Evolutionary conservation across 225 moss, liverwort and hornwort species (phyloP).

Genomic region (Lunularia cruciata): DNA sequence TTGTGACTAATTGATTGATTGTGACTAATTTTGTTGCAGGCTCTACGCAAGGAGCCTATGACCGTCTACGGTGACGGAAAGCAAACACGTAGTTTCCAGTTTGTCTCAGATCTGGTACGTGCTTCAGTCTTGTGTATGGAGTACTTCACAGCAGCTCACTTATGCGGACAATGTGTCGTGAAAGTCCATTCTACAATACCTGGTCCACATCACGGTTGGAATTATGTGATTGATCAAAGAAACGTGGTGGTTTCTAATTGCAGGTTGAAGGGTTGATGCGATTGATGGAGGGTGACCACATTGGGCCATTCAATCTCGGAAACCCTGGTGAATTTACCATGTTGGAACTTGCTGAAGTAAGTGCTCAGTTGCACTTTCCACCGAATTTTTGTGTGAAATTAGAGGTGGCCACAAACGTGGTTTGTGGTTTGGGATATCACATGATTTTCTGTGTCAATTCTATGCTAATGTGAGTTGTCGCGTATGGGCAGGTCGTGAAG

Average conservation of each 20-base stretch:
- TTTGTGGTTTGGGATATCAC: no score
- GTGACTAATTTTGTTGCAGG: constrained; percentile 29
- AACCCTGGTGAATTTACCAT: constrained; percentile 55
- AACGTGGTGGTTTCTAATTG: not conserved
- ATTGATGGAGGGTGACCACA: constrained; percentile 49
- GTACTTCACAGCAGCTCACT: not conserved
- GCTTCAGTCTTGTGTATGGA: not conserved
- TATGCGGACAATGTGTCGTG: not conserved
- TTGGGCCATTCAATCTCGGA: constrained; percentile 52
- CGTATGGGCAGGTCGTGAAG: constrained; percentile 39
- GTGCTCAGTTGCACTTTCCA: not conserved
- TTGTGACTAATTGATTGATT: no score
- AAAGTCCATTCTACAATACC: not conserved
- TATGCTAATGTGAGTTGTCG: not conserved
- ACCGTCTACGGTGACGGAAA: constrained; percentile 53
- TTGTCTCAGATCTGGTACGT: constrained; percentile 49
- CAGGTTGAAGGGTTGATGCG: constrained; percentile 50
- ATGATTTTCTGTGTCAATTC: not conserved
- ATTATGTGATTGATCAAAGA: no score
- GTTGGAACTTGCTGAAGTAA: constrained; percentile 48
- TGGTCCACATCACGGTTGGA: no score
- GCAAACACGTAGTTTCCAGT: constrained; percentile 50
- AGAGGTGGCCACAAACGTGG: no score
- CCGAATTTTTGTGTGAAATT: no score
- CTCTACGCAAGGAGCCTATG: constrained; percentile 53